Percentiles rank a stretch among this genome's conserved stretches.
phyloP scores from a whole-genome alignment of 1,284 basidiomycete genomes.

The Phellopilus nigrolimitatus region DNA sequence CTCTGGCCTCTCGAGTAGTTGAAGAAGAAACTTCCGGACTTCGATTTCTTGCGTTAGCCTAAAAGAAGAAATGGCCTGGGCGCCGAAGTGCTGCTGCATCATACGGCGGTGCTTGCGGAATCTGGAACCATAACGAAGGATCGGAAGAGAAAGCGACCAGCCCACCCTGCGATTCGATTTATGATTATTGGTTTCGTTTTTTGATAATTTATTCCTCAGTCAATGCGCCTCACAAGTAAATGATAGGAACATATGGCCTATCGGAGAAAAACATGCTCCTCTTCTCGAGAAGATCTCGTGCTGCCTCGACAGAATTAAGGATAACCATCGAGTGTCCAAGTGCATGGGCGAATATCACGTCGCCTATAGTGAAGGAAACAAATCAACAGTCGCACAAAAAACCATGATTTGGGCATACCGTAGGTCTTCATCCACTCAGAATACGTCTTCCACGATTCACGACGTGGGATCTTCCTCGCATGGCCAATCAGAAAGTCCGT shows the following conservation, averaged over 20 bases:
- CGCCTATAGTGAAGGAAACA: neutral
- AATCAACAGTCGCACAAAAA: neutral
- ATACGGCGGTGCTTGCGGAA: constrained; percentile 30
- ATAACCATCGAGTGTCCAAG: constrained; percentile 33
- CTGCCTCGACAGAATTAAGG: constrained; percentile 32
- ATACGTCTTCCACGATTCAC: constrained; percentile 28
- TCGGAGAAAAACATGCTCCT: constrained; percentile 35
- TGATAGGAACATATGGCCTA: constrained; percentile 25
- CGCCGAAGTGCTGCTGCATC: constrained; percentile 27
- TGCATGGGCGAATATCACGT: constrained; percentile 31
- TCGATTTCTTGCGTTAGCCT: constrained; percentile 25
- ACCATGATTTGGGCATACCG: constrained; percentile 27
- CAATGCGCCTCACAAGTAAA: constrained; percentile 22
- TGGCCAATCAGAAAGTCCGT: constrained; percentile 32
- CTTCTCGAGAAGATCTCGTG: constrained; percentile 37
- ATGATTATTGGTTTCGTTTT: neutral
- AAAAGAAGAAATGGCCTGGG: constrained; percentile 23
- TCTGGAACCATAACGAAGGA: constrained; percentile 26
- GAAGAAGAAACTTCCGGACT: constrained; percentile 24
- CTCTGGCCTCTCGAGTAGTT: constrained; percentile 23
- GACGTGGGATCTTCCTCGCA: constrained; percentile 28
- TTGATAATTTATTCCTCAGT: neutral
- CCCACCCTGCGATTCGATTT: constrained; percentile 21
- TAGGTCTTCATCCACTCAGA: constrained; percentile 30
- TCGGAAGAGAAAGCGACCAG: constrained; percentile 24